Conservation (phyloP, 2,329 filamentous ascomycete genomes). For the Penicillium italicum region DNA sequence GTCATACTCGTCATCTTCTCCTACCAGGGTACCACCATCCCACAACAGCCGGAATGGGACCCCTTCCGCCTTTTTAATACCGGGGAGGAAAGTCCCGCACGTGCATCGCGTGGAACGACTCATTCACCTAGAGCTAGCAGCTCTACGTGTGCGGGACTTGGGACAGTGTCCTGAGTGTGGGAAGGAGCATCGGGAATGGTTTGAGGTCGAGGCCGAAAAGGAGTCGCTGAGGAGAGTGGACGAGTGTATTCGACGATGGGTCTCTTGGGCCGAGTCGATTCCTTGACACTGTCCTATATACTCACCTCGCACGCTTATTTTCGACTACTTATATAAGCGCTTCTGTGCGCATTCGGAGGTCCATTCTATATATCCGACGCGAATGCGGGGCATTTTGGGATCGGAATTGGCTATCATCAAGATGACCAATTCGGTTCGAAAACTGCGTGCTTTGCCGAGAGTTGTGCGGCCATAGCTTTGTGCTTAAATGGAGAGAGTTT, state of each 20-base stretch:
- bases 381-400: too few relatives aligned
- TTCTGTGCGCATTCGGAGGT: not conserved
- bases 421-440: not conserved
- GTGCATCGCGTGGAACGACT: conserved; percentile 84
- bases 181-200: conserved; percentile 89
- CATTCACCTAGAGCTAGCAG: conserved; percentile 81
- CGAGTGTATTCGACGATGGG: conserved; percentile 78
- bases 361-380: not conserved
- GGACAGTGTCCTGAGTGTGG: conserved; percentile 73
- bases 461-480: not conserved
- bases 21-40: conserved; percentile 6
- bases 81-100: conserved; percentile 69
- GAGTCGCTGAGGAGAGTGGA: conserved; percentile 66
- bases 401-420: not conserved
- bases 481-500: not conserved
- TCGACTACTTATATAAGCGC: not conserved
- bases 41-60: not conserved
- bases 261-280: conserved; percentile 67
- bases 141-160: conserved; percentile 53
- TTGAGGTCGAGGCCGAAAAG: conserved; percentile 74
- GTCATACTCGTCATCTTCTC: conserved; percentile 21
- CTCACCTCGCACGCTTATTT: too few relatives aligned
- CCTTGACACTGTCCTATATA: not conserved
- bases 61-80: conserved; percentile 21
- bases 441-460: not conserved